Base-by-base conservation (phyloP, 2,329 filamentous ascomycete genomes). In the Ophiostoma sp. region DNA sequence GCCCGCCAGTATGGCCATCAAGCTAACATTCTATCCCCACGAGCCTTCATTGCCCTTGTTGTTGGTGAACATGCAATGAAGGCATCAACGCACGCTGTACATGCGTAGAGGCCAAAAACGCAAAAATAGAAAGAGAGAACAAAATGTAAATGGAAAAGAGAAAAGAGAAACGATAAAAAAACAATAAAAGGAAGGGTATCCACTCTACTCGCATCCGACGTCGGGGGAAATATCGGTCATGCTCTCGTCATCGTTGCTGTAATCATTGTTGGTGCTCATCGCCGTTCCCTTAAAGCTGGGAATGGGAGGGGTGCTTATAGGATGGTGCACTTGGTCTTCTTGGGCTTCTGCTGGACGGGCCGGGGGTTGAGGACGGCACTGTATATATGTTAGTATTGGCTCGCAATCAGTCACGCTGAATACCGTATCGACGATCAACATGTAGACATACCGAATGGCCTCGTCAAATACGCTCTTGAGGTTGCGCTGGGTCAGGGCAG, bases 391-490 rank as follows among this genome's bases (percentile, higher is more conserved):
- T 67, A 70, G 71, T 27, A 64, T 44, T 44, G 41, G 36, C 13
- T 44, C 15, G 5, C 3, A 3, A 5, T 5, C 41, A 44, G 1
- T 17, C 13, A 44, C 13, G 41, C 13, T 44, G 15, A 17, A 44
- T 44, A 3, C 5, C 20, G 20, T n/a, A 13, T 2, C 7, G 15
- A 17, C 27, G 15, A 11, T 4, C 7, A 27, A 4, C 2, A 20
- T 13, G 17, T 8, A 15, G 7, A 82, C 90, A 76, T 83, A 98
- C 95, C 95, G 90, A 78, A 99, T 99, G 44, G 95, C 95, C 82
- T 97, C 94, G 78, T 99, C 95, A 78, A 99, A 99, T 67, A 99
- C 95, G 77, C 93, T 96, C 89, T 99, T 99, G 76, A 99, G 82
- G 80, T 97, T 97, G 77, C 94, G 86, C 84, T 98, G 95, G 52